Base-by-base conservation (phyloP, 371 early-diverging fungal genomes). In the Zancudomyces culisetae region DNA sequence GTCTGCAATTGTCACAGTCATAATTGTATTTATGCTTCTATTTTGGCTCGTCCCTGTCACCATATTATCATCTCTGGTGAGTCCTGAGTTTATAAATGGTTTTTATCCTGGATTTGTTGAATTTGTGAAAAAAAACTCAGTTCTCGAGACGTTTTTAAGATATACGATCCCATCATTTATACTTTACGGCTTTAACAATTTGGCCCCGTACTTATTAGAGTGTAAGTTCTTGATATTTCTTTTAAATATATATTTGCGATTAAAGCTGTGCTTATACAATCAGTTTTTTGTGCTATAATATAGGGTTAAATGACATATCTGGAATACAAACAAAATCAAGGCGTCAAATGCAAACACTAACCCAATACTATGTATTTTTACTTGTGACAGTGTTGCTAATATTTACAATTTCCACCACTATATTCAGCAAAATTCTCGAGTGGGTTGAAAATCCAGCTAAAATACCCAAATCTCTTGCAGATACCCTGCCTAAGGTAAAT, bases 341-440 rank as follows among this genome's bases (percentile, higher is more conserved):
- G 13, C 57, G 60, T 22, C 66, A 66, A 41, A 45, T 73, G 23
- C 65, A 72, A 18, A 76, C 84, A 1, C 64, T 80, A 13, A 59
- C 66, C 28, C 83, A 87, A 49, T 86, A 90, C 63, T 91, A 84
- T 56, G 76, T 81, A 56, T 92, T 88, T 57, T 75, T 81, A 43
- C 60, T 92, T 21, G 80, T 84, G 70, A 92, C 90, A 64, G 83
- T 95, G 2, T 63, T 95, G 43, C 66, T 95, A 42, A 79, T 89
- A 12, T 85, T 87, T 59, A 81, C 85, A 0, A 69, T 90, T 2
- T 81, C 84, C n/a, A 72, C 75, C 20, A 81, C 88, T 0, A 60
- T 87, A 50, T 78, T 83, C 54, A 73, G 80, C 26, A 71, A 82
- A 22, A 57, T 87, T 43, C 69, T 72, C 20, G 81, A 85, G 35